Base-by-base conservation (phyloP, 805 yeast genomes). In the Metschnikowia amazonensis region DNA sequence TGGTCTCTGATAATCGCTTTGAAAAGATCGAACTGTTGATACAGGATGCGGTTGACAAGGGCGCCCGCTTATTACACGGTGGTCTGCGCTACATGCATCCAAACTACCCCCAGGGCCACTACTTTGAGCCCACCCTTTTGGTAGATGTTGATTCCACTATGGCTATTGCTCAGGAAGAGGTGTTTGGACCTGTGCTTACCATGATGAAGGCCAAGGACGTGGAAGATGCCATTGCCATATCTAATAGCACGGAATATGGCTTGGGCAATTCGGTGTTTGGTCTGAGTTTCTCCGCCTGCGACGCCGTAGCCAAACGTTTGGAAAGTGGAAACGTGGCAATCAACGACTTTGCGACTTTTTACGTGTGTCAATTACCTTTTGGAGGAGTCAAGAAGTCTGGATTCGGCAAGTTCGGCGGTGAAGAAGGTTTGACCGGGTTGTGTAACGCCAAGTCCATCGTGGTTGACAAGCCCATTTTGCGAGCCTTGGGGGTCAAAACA, bases 351-450 rank as follows among this genome's bases (percentile, higher is more conserved):
- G 99, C 98, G 6, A 92, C 98, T 0, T 94, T 82, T 60, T 89
- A 90, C 60, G 88, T 94, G 29, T 90, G 97, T 55, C 99, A 94
- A 67, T 74, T 94, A 55, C 99, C 99, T 27, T 94, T 94, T 67
- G 99, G 99, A 44, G 99, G 99, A 25, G 79, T 79, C 23, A 83
- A 83, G 55, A 94, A 89, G 37, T 86, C 96, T 5, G 99, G 99
- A 0, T 94, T 89, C 60, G 99, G 99, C 46, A 92, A 92, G 63
- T 94, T 94, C 70, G 96, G 97, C 18, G 99, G 99, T 38, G 96
- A 85, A 62, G 99, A 94, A 72, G 99, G 99, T 1, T 73, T 94
- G 35, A 79, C 88, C 33, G 97, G 97, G 0, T 71, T 94, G 36
- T 92, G 98, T 63, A 75, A 82, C 46, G 86, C 89, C 44, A 94